Evolutionary conservation across 164 flowering plant species (phyloP), one percentile per base, ranked within the genome.

Genomic region (Taxillus chinensis): DNA sequence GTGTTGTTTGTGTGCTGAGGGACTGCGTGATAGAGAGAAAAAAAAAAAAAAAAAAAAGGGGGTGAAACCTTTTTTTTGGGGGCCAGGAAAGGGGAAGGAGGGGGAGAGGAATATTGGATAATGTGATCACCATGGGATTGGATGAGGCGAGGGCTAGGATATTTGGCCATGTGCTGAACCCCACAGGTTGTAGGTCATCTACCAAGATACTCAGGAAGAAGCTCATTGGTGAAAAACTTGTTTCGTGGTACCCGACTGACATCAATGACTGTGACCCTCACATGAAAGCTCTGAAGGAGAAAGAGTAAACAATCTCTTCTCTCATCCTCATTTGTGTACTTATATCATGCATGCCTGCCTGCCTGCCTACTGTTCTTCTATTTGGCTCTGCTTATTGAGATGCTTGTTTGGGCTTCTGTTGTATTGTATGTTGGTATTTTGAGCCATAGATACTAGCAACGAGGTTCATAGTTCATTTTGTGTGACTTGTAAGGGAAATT

Each of bases 121-220:
- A 75, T 17, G 95, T 85, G 45, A 87, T 84, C 3, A 65, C 64
- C 2, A n/a, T 5, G 55, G 95, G 97, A n/a, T n/a, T n/a, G 41
- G 67, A 79, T 5, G 92, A 89, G 73, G 96, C 91, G 0, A 75
- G 95, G 73, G 93, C 93, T 0, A 74, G 71, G 68, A 92, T 92
- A 67, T 92, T 92, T 27, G 98, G 98, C 0, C 96, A 89, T 59
- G 77, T 89, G 8, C 77, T 92, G 12, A 92, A 92, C 73, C 92
- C 91, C 12, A 83, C 91, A 0, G 98, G n/a, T n/a, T n/a, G n/a
- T n/a, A n/a, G 82, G 68, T 84, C 96, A 14, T 59, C 95, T 5
- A 91, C 87, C 69, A 92, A 89, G 76, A 50, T 92, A 55, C 73
- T 87, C 3, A 70, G 93, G 13, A 89, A 86, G 80, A 92, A 92